Evolutionary conservation across 306 rosid species (phyloP), one percentile per base, ranked within the genome.

Genomic region (Urtica urens): DNA sequence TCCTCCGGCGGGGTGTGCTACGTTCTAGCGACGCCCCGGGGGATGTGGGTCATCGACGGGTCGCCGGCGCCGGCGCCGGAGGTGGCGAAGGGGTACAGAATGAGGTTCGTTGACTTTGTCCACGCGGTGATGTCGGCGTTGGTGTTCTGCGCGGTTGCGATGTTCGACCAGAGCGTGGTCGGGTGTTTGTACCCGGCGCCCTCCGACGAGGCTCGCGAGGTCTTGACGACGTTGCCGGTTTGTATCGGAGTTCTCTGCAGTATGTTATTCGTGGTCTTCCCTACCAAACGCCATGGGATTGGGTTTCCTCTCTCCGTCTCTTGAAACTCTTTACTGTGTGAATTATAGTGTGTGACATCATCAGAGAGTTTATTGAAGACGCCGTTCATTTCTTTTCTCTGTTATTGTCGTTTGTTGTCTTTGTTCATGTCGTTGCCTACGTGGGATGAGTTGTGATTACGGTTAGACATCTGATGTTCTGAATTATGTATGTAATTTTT

Each of bases 1-100:
- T 70, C 61, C 17, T 64, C 70, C 17, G 94, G 94, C 14, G 78
- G 75, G 25, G 75, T 85, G 5, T 59, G 79, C 23, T 67, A 90
- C 15, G 94, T 86, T 0, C 6, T 85, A 2, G 95, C 87, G 2
- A 63, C 99, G 18, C 15, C 12, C 23, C 62, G 27, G 3, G 99
- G 99, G 4, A 21, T 84, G 11, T 81, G 92, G 99, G 63, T 81
- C 22, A 44, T 81, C 31, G 99, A 90, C 48, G 85, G 78, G 12
- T 71, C 79, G 0, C 49, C 53, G 18, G 47, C 30, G 29, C 54
- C 80, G 12, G 28, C 61, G 18, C 10, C 21, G 0, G 67, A 51
- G 4, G 86, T 55, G 38, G 81, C 81, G 0, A 53, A 34, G 0
- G 82, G 72, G 16, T 82, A 72, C 44, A 62, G 50, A 18, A 16